Conservation (phyloP, 257 asterid species). For the Capsicum baccatum region DNA sequence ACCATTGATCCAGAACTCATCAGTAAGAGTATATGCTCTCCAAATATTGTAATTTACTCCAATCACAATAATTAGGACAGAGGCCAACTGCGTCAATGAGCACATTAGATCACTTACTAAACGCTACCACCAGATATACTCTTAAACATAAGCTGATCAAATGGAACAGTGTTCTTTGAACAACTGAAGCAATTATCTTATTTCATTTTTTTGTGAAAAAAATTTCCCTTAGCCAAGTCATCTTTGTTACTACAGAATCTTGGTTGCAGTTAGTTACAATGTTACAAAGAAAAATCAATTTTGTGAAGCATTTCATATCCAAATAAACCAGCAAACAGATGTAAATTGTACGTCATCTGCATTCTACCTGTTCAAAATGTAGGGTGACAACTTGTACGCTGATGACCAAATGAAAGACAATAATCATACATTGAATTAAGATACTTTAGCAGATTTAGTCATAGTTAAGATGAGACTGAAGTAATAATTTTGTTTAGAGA, state of each 20-base stretch:
- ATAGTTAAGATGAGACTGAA: neutral
- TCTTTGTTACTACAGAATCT: slow-evolving; percentile 7
- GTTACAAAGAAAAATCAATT: slow-evolving; percentile 8
- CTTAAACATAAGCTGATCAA: slow-evolving; percentile 7
- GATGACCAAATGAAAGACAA: neutral
- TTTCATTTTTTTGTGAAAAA: neutral
- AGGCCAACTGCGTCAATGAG: neutral
- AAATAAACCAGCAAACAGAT: slow-evolving; percentile 17
- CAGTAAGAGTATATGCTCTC: neutral
- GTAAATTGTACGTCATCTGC: neutral
- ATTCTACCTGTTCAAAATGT: neutral
- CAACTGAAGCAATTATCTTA: neutral
- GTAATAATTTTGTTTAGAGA: slow-evolving; percentile 12
- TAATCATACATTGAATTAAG: neutral
- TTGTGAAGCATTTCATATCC: neutral
- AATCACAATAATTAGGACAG: neutral
- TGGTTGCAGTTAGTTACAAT: neutral
- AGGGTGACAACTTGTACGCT: neutral
- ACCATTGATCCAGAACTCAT: neutral
- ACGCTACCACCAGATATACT: neutral
- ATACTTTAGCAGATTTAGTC: slow-evolving; percentile 11
- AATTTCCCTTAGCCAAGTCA: neutral
- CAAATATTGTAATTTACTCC: neutral
- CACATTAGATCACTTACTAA: slow-evolving; percentile 23
- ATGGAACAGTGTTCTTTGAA: slow-evolving; percentile 2